Conservation (phyloP, 2,329 filamentous ascomycete species). For the Penicillium olsonii region DNA sequence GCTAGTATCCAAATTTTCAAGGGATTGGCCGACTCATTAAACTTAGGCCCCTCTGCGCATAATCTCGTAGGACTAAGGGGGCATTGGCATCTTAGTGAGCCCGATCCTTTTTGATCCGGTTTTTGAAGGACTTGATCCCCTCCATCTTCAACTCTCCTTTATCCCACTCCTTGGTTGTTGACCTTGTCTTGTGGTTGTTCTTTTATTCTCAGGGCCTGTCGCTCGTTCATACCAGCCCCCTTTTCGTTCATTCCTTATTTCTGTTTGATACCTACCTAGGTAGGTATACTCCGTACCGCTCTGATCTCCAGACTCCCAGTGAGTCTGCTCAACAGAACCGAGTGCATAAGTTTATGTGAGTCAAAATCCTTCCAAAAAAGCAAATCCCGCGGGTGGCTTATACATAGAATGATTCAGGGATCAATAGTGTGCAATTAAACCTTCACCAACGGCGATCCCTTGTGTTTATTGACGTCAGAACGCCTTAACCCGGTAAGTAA, state of each 20-base stretch:
- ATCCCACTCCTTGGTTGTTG: conserved; percentile 3
- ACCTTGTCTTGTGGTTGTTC: conserved; percentile 3
- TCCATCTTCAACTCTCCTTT: conserved; percentile 8
- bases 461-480: conserved; percentile 25
- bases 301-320: too few relatives aligned
- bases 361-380: not conserved
- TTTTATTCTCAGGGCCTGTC: conserved; percentile 15
- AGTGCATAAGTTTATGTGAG: not conserved
- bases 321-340: too few relatives aligned
- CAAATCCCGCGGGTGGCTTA: conserved; percentile 8
- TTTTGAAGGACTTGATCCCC: conserved; percentile 19
- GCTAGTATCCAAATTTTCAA: conserved; percentile 17
- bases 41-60: conserved; percentile 9
- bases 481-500: conserved; percentile 19
- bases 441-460: conserved; percentile 2
- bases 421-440: conserved; percentile 3
- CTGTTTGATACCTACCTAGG: too few relatives aligned
- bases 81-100: conserved; percentile 3
- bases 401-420: conserved; percentile 2
- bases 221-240: conserved; percentile 6
- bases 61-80: conserved; percentile 6
- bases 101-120: not conserved
- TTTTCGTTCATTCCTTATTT: conserved; percentile 3
- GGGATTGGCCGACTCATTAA: conserved; percentile 22
- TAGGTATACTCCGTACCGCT: too few relatives aligned